Conservation (phyloP, 176 grass and related monocot species). For the Zea mays region DNA sequence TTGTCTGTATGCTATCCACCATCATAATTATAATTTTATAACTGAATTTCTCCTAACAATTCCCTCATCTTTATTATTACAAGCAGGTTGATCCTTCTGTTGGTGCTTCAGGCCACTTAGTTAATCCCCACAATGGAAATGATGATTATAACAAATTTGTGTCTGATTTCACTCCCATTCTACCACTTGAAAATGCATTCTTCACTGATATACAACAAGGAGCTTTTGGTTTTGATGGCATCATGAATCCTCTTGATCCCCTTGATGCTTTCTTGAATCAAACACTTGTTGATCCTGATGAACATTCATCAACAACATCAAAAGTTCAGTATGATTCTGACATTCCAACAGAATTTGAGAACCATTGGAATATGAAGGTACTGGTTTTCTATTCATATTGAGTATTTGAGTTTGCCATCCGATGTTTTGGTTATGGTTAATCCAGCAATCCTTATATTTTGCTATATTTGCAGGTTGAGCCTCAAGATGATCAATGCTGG, state of each 20-base stretch:
- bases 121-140: conserved; percentile 22
- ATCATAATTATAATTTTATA: conserved; percentile 2
- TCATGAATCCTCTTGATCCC: conserved; percentile 29
- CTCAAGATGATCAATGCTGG: conserved; percentile 25
- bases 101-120: conserved; percentile 5
- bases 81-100: conserved; percentile 44
- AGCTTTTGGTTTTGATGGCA: conserved; percentile 14
- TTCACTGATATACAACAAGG: conserved; percentile 14
- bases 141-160: conserved; percentile 6
- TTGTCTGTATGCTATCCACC: background rate
- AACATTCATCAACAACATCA: conserved; percentile 44
- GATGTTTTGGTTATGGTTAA: background rate
- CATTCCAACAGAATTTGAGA: conserved; percentile 24
- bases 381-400: background rate
- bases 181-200: conserved; percentile 5
- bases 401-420: background rate
- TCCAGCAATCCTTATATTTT: conserved; percentile 13
- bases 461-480: conserved; percentile 35
- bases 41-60: background rate
- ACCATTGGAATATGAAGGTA: conserved; percentile 37
- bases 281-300: conserved; percentile 47
- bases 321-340: conserved; percentile 53
- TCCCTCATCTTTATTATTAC: conserved; percentile 7
- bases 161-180: conserved; percentile 6
- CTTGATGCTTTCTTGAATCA: conserved; percentile 49